Evolutionary conservation across 495 filamentous ascomycete species (phyloP).

Genomic region (Letharia columbiana): DNA sequence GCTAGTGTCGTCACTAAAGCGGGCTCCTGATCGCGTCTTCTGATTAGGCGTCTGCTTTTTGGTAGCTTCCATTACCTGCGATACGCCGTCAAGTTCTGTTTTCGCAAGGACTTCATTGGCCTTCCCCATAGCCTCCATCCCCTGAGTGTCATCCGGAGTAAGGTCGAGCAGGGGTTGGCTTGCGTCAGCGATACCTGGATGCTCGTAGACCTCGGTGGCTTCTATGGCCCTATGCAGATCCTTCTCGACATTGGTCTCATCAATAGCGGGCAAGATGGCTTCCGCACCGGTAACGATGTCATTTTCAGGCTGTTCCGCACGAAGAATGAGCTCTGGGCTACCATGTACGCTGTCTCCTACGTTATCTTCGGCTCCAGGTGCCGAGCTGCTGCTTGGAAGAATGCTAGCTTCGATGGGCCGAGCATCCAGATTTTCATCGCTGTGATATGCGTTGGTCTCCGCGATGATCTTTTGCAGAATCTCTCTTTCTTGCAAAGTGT

Average conservation of each 20-base stretch:
- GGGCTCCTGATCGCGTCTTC: constrained; percentile 23
- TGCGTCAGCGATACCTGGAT: not conserved
- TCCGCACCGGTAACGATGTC: not conserved
- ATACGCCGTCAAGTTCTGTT: constrained; percentile 14
- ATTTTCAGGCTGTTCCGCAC: not conserved
- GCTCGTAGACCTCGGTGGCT: constrained; percentile 15
- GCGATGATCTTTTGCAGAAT: constrained; percentile 21
- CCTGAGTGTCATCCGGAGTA: not conserved
- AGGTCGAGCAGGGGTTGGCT: not conserved
- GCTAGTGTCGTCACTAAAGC: constrained; percentile 46
- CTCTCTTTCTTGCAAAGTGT: constrained; percentile 23
- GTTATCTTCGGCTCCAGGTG: not conserved
- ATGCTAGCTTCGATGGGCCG: not conserved
- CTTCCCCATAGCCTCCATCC: constrained; percentile 6
- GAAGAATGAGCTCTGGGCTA: not conserved
- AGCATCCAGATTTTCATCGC: constrained; percentile 6
- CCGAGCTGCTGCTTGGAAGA: not conserved
- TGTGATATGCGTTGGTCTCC: constrained; percentile 10
- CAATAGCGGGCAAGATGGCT: not conserved
- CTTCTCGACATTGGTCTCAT: constrained; percentile 4
- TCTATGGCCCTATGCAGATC: constrained; percentile 18
- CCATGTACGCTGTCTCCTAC: not conserved
- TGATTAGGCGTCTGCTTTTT: constrained; percentile 7
- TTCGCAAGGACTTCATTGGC: constrained; percentile 13
- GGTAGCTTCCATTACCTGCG: constrained; percentile 2